These are phyloP conservation scores for Macrotyloma uniflorum DNA, from an alignment of 306 rosid genomes.

Conservation along the genomic window DNA sequence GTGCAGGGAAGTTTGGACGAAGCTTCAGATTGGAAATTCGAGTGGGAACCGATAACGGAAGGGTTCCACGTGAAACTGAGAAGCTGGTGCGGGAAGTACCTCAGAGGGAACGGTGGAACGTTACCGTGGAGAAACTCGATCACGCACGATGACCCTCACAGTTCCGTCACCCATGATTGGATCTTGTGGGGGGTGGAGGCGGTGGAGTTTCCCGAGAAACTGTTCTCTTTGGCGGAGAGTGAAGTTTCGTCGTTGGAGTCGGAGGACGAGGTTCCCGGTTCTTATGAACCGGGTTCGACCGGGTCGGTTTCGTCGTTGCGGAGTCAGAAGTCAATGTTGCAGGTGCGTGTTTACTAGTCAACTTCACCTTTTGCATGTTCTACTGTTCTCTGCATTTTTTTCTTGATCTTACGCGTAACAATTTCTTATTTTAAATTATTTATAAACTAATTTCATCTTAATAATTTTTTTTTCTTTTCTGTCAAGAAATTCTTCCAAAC, in stretches of 20 bases:
- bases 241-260: conserved; percentile 44
- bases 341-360: too few species aligned
- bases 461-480: too few species aligned
- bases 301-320: not conserved
- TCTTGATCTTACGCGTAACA: too few species aligned
- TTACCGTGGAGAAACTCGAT: conserved; percentile 90
- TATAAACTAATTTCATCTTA: too few species aligned
- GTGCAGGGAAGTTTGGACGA: conserved; percentile 40
- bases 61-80: conserved; percentile 66
- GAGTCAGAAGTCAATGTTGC: not conserved
- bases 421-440: too few species aligned
- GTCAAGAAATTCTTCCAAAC: too few species aligned
- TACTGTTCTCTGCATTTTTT: too few species aligned
- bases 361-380: too few species aligned
- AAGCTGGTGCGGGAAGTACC: conserved; percentile 75
- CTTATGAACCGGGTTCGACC: conserved; percentile 47
- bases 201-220: conserved; percentile 29
- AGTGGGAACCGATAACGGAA: conserved; percentile 74
- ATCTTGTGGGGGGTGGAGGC: conserved; percentile 63
- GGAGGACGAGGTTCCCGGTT: conserved; percentile 38
- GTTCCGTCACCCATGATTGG: conserved; percentile 61
- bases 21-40: conserved; percentile 46
- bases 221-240: conserved; percentile 34
- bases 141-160: conserved; percentile 70
- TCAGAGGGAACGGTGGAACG: conserved; percentile 81